Evolutionary conservation across 2,329 filamentous ascomycete species (phyloP).

Genomic region (Chlorencoelia australis): DNA sequence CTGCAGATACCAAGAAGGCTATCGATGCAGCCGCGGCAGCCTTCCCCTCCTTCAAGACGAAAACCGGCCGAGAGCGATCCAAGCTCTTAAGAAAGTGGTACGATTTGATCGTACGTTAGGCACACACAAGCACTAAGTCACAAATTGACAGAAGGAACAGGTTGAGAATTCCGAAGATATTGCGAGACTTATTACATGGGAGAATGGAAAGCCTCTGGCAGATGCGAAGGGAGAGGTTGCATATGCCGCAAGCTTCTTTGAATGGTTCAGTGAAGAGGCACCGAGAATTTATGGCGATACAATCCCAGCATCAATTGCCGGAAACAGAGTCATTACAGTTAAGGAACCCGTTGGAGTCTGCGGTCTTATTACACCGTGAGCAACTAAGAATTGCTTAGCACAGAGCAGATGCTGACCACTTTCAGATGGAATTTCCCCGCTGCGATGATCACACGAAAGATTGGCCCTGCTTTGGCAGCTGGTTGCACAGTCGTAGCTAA

Average conservation of each 20-base stretch:
- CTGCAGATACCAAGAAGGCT: conserved; percentile 66
- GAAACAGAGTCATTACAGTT: conserved; percentile 66
- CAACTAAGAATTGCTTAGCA: neutral
- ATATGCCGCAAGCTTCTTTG: conserved; percentile 66
- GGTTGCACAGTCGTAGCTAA: conserved; percentile 93
- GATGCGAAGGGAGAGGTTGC: conserved; percentile 63
- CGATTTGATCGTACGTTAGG: conserved; percentile 51
- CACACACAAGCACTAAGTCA: neutral
- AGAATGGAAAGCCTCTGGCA: conserved; percentile 77
- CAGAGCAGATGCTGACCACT: neutral
- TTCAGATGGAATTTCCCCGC: conserved; percentile 72
- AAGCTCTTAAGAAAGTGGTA: conserved; percentile 73
- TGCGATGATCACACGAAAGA: conserved; percentile 64
- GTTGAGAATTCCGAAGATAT: conserved; percentile 67
- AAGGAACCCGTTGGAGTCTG: conserved; percentile 81
- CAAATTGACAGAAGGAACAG: conserved; percentile 12
- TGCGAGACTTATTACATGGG: conserved; percentile 75
- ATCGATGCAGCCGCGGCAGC: conserved; percentile 76
- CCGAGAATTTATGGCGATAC: conserved; percentile 65
- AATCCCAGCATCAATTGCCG: conserved; percentile 58
- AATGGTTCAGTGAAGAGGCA: conserved; percentile 76
- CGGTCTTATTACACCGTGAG: conserved; percentile 63
- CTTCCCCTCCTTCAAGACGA: conserved; percentile 58
- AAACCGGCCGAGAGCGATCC: conserved; percentile 64
- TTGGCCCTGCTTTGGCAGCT: conserved; percentile 72